Base-by-base conservation (phyloP, 2,329 filamentous ascomycete species). In the Apiospora phragmitis region DNA sequence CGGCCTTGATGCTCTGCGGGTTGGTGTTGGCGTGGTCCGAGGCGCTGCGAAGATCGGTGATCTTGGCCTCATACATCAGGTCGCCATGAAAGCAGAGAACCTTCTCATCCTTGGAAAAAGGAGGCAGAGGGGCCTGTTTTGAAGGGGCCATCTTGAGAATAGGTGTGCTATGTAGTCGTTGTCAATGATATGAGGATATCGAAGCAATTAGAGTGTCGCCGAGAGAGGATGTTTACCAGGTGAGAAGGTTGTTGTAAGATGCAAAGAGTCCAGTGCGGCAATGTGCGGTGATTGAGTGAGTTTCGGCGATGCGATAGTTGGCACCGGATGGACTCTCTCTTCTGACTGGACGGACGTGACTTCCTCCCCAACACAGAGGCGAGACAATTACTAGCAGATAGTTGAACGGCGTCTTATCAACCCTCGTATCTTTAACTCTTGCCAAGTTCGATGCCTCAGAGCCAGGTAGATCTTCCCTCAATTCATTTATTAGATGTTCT, bases 51-150 rank as follows among this genome's bases (percentile, higher is more conserved):
- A 93, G 87, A 74, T 98, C 95, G 74, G 97, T 89, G 68, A 99
- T 92, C 84, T 98, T 98, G 75, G 96, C 96, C 83, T 99, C 96
- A 80, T 99, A 99, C 68, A 99, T 90, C 83, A 98, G 91, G 79
- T 98, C 95, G 83, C 95, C 94, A 81, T 99, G 96, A 80, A 98
- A 98, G 85, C 96, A 99, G 42, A 98, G 90, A 47, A 97, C 94
- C 79, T 93, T 94, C 85, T 99, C 96, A 79, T 98, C 94, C 87
- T 95, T 94, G 78, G 81, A 83, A 79, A 85, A 88, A 67, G 86
- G 85, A 69, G 87, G 83, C 74, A 79, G 79, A 70, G 79, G 76
- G 73, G 84, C 80, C 80, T 82, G 79, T 75, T 85, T 83, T 14
- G 79, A 78, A 4, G 82, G 81, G 29, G 81, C 79, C 82, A 84